Conservation (phyloP, 352 stramenopile species). For the Phytophthora vignae region DNA sequence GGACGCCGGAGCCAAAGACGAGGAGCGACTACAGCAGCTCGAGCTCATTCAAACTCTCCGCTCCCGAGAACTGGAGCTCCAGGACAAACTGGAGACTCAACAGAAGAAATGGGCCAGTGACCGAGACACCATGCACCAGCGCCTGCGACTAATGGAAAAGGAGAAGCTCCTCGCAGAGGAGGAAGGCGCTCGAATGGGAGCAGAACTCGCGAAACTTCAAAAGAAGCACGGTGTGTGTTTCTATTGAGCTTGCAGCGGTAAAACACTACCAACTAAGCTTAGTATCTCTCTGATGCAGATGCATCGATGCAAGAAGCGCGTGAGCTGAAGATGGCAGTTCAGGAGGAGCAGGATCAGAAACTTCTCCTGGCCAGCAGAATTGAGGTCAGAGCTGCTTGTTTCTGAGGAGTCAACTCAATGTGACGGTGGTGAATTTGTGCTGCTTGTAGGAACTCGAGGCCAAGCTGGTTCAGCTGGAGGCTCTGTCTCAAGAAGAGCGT, state of each 20-base stretch:
- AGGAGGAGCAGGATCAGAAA: conserved; percentile 35
- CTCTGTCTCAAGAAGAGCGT: conserved; percentile 46
- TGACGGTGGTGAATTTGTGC: background rate
- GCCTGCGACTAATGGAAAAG: conserved; percentile 64
- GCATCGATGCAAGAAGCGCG: conserved; percentile 17
- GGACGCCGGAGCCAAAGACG: conserved; percentile 59
- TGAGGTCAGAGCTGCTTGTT: conserved; percentile 14
- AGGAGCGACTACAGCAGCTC: conserved; percentile 63
- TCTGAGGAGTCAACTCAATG: background rate
- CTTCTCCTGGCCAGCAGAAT: conserved; percentile 23
- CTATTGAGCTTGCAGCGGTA: background rate
- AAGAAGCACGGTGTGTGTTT: conserved; percentile 46
- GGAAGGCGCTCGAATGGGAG: conserved; percentile 29
- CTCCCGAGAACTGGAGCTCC: conserved; percentile 55
- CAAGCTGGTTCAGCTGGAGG: conserved; percentile 46
- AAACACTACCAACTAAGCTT: background rate
- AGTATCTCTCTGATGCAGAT: conserved; percentile 4
- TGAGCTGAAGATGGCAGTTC: conserved; percentile 10
- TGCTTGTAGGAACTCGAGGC: conserved; percentile 51
- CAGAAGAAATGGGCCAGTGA: conserved; percentile 66
- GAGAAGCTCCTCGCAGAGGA: conserved; percentile 58
- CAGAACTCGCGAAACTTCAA: conserved; percentile 27
- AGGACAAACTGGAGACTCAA: conserved; percentile 64
- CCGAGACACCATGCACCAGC: conserved; percentile 55
- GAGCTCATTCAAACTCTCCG: conserved; percentile 64